Evolutionary conservation across 164 flowering plant genomes (phyloP).

Genomic region (Houttuynia cordata): DNA sequence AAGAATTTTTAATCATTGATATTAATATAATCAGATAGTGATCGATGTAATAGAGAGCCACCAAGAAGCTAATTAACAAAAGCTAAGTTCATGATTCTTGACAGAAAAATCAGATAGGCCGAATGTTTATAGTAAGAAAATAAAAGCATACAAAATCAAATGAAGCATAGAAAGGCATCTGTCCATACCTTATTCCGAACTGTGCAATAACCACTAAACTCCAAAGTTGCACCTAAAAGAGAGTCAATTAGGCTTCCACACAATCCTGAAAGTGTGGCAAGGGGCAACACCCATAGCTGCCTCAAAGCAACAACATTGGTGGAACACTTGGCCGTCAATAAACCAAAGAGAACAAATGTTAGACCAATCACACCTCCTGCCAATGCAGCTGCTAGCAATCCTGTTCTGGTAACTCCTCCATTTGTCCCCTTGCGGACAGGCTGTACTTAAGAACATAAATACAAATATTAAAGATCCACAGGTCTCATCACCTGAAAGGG

Average conservation of each 20-base stretch:
- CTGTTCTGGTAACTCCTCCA: conserved; percentile 86
- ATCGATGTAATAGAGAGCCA: no score
- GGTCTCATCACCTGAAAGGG: not conserved
- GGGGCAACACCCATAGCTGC: conserved; percentile 71
- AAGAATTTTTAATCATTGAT: no score
- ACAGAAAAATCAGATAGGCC: no score
- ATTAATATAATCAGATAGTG: no score
- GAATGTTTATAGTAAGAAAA: no score
- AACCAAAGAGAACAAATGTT: conserved; percentile 52
- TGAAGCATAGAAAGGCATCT: no score
- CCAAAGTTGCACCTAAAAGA: conserved; percentile 81
- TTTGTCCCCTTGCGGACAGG: conserved; percentile 88
- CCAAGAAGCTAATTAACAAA: no score
- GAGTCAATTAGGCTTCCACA: conserved; percentile 87
- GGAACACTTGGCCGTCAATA: conserved; percentile 46
- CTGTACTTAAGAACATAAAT: conserved; percentile 20
- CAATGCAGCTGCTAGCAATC: conserved; percentile 81
- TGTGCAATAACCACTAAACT: conserved; percentile 79
- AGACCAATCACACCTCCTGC: conserved; percentile 71
- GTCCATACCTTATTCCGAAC: conserved; percentile 74
- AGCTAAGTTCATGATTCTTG: no score
- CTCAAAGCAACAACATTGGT: conserved; percentile 34
- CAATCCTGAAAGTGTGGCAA: conserved; percentile 67
- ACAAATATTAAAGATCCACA: not conserved
- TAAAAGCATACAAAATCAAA: no score